Base-by-base conservation (phyloP, 2,329 filamentous ascomycete genomes). In the Acrocalymma vagum region DNA sequence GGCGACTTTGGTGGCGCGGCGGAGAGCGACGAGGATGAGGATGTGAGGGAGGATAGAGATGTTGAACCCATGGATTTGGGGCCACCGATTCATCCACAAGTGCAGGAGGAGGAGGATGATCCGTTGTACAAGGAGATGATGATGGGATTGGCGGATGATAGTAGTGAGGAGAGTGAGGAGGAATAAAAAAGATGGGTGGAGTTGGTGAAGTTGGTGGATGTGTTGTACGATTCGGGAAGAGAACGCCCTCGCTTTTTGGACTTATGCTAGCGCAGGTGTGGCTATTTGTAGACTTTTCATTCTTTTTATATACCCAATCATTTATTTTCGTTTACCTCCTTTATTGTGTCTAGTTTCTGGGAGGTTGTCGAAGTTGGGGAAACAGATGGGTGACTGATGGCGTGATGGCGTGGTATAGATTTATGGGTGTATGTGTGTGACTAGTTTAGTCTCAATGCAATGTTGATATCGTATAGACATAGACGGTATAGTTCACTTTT, bases 131-230 rank as follows among this genome's bases (percentile, higher is more conserved):
- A 73, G 51, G 67, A 72, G 57, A 72, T 77, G 61, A 69, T 72
- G 43, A 58, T 69, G 37, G 74, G 70, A 0, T 58, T 71, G 21
- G 65, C 57, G 23, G 65, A 59, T 8, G 67, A 70, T 9, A 68
- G 64, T 27, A 68, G 64, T 39, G 70, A 71, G 45, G 72, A 76
- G 51, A 74, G 72, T 44, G 74, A 76, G 39, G 72, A 75, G 48
- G 73, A 76, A 51, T 68, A 41, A 37, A 27, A 21, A n/a, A 14
- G 16, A 7, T 4, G n/a, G 16, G 4, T 32, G 21, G 14, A 23
- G 21, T 26, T 16, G 10, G 15, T 25, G 17, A 5, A 5, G 14
- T 28, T 36, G 23, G 28, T 9, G 11, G 16, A 17, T 13, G 13
- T 17, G 21, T 15, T 6, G 7, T 15, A 13, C 16, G 13, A 17